Evolutionary conservation across 2,329 filamentous ascomycete genomes (phyloP).

Genomic region (Aspergillus neoniger): DNA sequence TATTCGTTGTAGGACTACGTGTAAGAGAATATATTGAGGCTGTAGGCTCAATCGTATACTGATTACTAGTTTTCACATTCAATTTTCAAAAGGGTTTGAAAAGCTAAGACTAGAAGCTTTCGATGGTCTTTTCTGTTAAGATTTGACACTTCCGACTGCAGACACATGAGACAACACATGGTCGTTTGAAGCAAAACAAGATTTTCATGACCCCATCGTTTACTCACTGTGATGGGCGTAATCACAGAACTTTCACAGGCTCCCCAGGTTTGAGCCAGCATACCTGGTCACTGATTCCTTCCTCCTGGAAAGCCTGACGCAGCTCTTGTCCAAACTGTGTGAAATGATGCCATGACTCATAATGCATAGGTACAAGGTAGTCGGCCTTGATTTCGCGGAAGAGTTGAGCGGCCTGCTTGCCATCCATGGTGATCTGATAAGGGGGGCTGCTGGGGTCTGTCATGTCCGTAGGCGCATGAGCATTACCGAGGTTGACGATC

Average conservation of each 20-base stretch:
- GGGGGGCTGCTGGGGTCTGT: constrained; percentile 21
- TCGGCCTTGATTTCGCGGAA: constrained; percentile 46
- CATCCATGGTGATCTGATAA: constrained; percentile 50
- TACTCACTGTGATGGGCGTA: too few relatives aligned
- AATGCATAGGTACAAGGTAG: constrained; percentile 51
- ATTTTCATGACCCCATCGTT: too few relatives aligned
- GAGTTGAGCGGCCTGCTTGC: constrained; percentile 43
- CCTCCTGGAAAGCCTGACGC: constrained; percentile 33
- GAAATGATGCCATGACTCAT: constrained; percentile 51
- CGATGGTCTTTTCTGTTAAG: too few relatives aligned
- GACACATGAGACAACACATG: too few relatives aligned
- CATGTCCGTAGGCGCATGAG: constrained; percentile 20
- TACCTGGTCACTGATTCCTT: constrained; percentile 39
- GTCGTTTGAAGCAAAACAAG: too few relatives aligned
- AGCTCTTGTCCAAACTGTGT: constrained; percentile 39
- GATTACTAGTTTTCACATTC: too few relatives aligned
- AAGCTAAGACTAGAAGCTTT: too few relatives aligned
- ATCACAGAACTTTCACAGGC: constrained; percentile 3
- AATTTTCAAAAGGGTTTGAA: too few relatives aligned
- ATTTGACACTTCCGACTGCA: too few relatives aligned
- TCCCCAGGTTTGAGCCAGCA: constrained; percentile 39
- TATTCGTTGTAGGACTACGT: too few relatives aligned
- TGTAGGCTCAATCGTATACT: too few relatives aligned
- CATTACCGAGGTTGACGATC: constrained; percentile 47
- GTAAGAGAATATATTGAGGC: too few relatives aligned